Evolutionary conservation across 148 eudicot species (phyloP), one percentile per base, ranked within the genome.

Genomic region (Arbutus unedo): DNA sequence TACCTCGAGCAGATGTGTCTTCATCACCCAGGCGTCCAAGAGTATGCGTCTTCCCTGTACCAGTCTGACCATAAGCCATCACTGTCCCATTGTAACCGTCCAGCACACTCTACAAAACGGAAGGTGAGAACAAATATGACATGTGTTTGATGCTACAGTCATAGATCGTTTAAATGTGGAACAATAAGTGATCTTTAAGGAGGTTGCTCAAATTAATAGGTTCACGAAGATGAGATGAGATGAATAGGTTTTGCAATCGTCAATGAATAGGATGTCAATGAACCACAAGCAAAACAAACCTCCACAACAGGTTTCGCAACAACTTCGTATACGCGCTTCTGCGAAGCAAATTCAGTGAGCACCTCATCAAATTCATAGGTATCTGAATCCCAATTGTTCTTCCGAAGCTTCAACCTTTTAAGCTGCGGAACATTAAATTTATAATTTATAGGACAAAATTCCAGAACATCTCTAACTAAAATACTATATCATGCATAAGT

Each of bases 231-330:
- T 31, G 15, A 70, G 18, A 73, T 3, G 21, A 7, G 16, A 48
- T 21, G 5, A 15, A 74, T 9, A 21, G 10, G 77, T 60, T 60
- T 60, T 25, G 2, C 11, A n/a, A 60, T n/a, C 8, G 13, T 14
- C 23, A 31, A 50, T 45, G 54, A 8, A 38, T 18, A 64, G 31
- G 47, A 55, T 6, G n/a, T 82, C 43, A 72, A 72, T 59, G 5
- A 2, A 57, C 4, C 3, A 71, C 38, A 76, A 75, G 81, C 25
- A 76, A 45, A 56, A 84, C 91, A 50, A 56, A 97, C 99, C 99
- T 97, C 99, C 81, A 97, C 99, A 82, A 94, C 98, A 78, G 99
- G 99, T 88, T 94, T 97, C 71, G 99, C 99, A 85, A 97, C 98
- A 85, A 97, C 97, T 93, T 97, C 99, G 76, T 97, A 94, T 56